phyloP scores from a whole-genome alignment of 2,329 filamentous ascomycete genomes.

The Oidium heveae region DNA sequence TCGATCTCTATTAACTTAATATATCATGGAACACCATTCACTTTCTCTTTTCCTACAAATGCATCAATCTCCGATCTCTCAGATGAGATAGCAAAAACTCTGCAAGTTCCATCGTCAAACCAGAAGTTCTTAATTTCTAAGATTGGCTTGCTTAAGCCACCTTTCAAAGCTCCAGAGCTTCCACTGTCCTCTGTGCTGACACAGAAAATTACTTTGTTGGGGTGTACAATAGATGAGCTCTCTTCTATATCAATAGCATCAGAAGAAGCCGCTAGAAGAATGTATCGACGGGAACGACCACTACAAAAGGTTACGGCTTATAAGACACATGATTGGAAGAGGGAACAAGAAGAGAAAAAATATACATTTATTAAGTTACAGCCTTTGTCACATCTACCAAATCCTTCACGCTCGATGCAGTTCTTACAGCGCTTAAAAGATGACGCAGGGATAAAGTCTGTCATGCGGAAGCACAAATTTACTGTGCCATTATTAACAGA shows the following conservation, averaged over 20 bases:
- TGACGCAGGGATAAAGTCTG: conserved; percentile 62
- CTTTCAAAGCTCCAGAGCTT: conserved; percentile 32
- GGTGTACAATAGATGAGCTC: conserved; percentile 34
- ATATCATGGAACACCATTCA: conserved; percentile 22
- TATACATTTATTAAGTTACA: conserved; percentile 67
- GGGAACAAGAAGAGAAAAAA: conserved; percentile 21
- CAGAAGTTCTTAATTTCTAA: conserved; percentile 47
- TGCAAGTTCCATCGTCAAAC: conserved; percentile 34
- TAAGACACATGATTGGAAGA: conserved; percentile 21
- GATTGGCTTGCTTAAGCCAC: conserved; percentile 35
- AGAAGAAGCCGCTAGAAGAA: conserved; percentile 22
- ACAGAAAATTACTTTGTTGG: conserved; percentile 41
- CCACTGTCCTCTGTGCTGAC: conserved; percentile 22
- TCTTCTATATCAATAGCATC: conserved; percentile 25
- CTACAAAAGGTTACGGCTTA: conserved; percentile 15
- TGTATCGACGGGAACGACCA: conserved; percentile 15
- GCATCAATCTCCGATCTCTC: conserved; percentile 33
- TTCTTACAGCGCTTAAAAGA: conserved; percentile 54
- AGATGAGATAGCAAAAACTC: conserved; percentile 24
- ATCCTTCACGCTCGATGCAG: conserved; percentile 40
- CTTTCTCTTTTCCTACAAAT: conserved; percentile 19
- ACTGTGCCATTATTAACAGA: conserved; percentile 70
- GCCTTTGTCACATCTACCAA: conserved; percentile 53
- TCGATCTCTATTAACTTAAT: conserved; percentile 20
- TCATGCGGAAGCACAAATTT: conserved; percentile 70